These are phyloP conservation scores for Botrytis elliptica DNA, from an alignment of 2,329 filamentous ascomycete species.

Conservation along the genomic window DNA sequence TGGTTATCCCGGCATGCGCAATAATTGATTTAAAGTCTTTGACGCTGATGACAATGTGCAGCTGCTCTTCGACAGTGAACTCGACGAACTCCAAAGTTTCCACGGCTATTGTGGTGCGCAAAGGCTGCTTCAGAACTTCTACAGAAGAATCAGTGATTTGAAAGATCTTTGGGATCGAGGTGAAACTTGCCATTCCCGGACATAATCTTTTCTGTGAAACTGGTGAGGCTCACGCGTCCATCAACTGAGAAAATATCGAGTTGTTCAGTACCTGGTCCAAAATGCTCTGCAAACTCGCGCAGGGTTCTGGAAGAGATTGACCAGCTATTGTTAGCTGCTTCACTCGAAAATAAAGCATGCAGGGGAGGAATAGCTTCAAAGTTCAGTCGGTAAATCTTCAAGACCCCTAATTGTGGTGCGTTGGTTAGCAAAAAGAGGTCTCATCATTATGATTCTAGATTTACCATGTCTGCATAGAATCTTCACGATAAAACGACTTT, in stretches of 20 bases:
- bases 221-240: slow-evolving; percentile 70
- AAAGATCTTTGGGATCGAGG: slow-evolving; percentile 21
- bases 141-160: slow-evolving; percentile 14
- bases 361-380: slow-evolving; percentile 74
- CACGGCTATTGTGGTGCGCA: slow-evolving; percentile 76
- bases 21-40: slow-evolving; percentile 81
- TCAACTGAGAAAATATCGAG: slow-evolving; percentile 75
- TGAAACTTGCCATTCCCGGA: slow-evolving; percentile 57
- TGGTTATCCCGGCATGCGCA: slow-evolving; percentile 68
- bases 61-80: slow-evolving; percentile 69
- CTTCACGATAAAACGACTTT: slow-evolving; percentile 72
- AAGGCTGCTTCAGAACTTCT: slow-evolving; percentile 76
- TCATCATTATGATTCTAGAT: background rate
- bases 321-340: slow-evolving; percentile 68
- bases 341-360: slow-evolving; percentile 71
- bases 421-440: slow-evolving; percentile 13
- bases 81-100: slow-evolving; percentile 75
- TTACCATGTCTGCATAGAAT: slow-evolving; percentile 71
- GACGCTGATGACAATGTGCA: slow-evolving; percentile 78
- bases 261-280: slow-evolving; percentile 76
- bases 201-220: slow-evolving; percentile 76
- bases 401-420: slow-evolving; percentile 53
- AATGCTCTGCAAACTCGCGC: slow-evolving; percentile 76
- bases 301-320: slow-evolving; percentile 68
- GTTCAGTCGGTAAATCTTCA: slow-evolving; percentile 72